Base-by-base conservation (phyloP, 768 basidiomycete genomes). In the Harrya chromipes region DNA sequence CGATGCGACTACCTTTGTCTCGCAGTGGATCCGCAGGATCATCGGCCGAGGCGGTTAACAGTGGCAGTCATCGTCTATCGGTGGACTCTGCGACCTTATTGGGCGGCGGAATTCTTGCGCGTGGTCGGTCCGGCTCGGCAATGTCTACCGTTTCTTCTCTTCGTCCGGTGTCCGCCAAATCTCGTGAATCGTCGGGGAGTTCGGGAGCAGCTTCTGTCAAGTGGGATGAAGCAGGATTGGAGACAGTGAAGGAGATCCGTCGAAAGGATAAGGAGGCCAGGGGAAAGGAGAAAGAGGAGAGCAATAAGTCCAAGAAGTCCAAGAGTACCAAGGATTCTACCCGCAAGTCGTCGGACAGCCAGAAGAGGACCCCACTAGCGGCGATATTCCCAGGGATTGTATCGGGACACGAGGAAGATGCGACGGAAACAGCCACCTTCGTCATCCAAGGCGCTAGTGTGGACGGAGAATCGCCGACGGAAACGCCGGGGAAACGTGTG, bases 311-410 rank as follows among this genome's bases (percentile, higher is more conserved):
- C 36, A 66, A 58, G 55, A 68, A 52, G 35, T 52, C 65, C 59
- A 58, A 70, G 61, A 58, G 52, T 31, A 47, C 24, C 39, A 59
- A 54, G 55, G 57, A 69, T 10, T 72, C 70, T 26, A 79, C 76
- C 48, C 71, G 72, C 43, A 67, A 72, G 36, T 72, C 68, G 4
- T 69, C 70, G 7, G 85, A 85, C 53, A 78, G 74, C 19, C 70
- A 80, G 55, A 74, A 71, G 57, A 70, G 84, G 51, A 79, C 77
- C 8, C 72, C 81, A 0, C 59, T 89, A 26, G 68, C 71, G 10
- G 78, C 82, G 27, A 72, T 90, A 36, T 89, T 89, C 69, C 79
- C 82, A 0, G 76, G 77, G 19, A 52, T 55, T 5, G 40, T 45
- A 2, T 55, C 61, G 14, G 61, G 57, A 20, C 54, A 36, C 11